These are phyloP conservation scores for Vitis cinerea DNA, from an alignment of 164 flowering plant species.

Conservation along the genomic window DNA sequence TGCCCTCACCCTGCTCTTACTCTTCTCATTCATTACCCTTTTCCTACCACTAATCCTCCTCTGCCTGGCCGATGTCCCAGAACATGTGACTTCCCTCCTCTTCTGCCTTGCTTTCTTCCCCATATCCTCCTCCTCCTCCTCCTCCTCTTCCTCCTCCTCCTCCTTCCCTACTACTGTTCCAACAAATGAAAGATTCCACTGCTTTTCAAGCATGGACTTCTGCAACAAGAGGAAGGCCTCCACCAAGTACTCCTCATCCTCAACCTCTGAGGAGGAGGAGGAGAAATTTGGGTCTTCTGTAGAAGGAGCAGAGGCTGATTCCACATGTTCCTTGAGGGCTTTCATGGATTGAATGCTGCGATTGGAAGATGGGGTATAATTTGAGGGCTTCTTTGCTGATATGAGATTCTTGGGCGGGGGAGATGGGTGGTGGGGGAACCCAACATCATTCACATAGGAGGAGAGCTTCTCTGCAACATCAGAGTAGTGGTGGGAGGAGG, in stretches of 20 bases:
- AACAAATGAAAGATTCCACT: slow-evolving; percentile 76
- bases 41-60: slow-evolving; percentile 44
- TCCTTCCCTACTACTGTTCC: slow-evolving; percentile 8
- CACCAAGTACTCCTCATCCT: slow-evolving; percentile 35
- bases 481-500: slow-evolving; percentile 61
- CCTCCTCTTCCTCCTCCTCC: no score
- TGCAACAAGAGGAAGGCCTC: slow-evolving; percentile 84
- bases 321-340: slow-evolving; percentile 63
- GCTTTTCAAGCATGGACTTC: slow-evolving; percentile 91
- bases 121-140: no score
- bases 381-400: slow-evolving; percentile 48
- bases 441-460: slow-evolving; percentile 40
- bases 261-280: background rate
- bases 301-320: slow-evolving; percentile 36
- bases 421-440: slow-evolving; percentile 29
- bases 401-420: slow-evolving; percentile 41
- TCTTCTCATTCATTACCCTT: no score
- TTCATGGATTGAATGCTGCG: slow-evolving; percentile 41
- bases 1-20: background rate
- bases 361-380: slow-evolving; percentile 36
- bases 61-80: slow-evolving; percentile 84
- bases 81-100: slow-evolving; percentile 47
- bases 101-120: slow-evolving; percentile 10
- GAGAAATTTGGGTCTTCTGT: slow-evolving; percentile 15
- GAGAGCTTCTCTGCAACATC: slow-evolving; percentile 59